A percentile compares a stretch with the other conserved stretches of the same genome.
phyloP scores from a whole-genome alignment of 2,329 filamentous ascomycete genomes.

The Trichophyton mentagrophytes region DNA sequence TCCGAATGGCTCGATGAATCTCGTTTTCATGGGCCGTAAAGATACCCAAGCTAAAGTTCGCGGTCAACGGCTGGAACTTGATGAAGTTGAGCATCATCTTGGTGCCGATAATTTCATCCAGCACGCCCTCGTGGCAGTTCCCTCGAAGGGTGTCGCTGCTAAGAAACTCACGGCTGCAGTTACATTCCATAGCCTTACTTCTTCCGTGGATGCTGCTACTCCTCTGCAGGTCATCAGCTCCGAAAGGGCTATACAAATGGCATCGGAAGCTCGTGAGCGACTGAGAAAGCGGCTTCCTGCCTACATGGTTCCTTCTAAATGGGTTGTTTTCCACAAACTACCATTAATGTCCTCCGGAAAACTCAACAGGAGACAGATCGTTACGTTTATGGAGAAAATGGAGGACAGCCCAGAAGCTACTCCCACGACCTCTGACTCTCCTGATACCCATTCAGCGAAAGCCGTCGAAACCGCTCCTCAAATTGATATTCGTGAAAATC shows the following conservation, averaged over 20 bases:
- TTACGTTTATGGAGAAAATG: conserved; percentile 12
- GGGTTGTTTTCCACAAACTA: conserved; percentile 14
- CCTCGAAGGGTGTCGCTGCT: conserved; percentile 4
- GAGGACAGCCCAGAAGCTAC: background rate
- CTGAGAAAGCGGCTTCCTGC: conserved; percentile 14
- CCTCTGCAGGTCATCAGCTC: conserved; percentile 7
- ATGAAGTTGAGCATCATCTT: conserved; percentile 19
- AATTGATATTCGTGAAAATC: conserved; percentile 5
- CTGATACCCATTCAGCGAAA: background rate
- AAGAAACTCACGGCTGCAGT: conserved; percentile 11
- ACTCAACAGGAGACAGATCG: conserved; percentile 16
- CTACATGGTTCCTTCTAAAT: conserved; percentile 19
- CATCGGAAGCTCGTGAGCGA: conserved; percentile 8
- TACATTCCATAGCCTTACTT: background rate
- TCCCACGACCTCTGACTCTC: background rate
- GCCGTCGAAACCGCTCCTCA: background rate
- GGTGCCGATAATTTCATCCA: conserved; percentile 7
- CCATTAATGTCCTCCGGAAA: conserved; percentile 18
- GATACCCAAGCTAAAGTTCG: conserved; percentile 21
- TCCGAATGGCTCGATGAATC: conserved; percentile 16
- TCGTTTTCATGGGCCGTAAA: conserved; percentile 18
- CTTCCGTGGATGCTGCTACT: background rate
- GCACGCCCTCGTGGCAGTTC: conserved; percentile 9
- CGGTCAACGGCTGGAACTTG: conserved; percentile 20
- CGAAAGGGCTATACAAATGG: conserved; percentile 2